Conservation (phyloP, 805 yeast genomes). For the Scheffersomyces stipitis region DNA sequence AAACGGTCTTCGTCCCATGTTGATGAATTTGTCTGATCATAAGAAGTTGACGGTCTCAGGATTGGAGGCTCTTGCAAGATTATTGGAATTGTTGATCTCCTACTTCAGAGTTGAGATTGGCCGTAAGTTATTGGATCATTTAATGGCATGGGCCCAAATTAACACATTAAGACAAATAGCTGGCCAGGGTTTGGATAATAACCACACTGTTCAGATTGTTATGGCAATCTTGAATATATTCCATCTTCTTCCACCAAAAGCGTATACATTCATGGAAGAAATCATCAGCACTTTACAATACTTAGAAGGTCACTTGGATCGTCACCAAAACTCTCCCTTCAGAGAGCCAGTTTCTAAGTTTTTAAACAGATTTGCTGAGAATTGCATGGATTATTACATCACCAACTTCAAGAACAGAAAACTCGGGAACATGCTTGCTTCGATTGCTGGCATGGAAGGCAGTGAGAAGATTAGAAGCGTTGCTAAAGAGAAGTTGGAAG, state of each 20-base stretch:
- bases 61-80: constrained; percentile 83
- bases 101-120: constrained; percentile 98
- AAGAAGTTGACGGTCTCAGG: constrained; percentile 87
- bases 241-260: constrained; percentile 88
- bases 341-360: constrained; percentile 87
- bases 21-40: constrained; percentile 92
- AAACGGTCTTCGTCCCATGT: constrained; percentile 91
- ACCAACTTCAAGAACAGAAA: constrained; percentile 63
- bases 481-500: constrained; percentile 52
- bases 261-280: constrained; percentile 88
- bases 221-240: constrained; percentile 89
- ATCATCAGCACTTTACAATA: constrained; percentile 72
- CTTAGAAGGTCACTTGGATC: constrained; percentile 78
- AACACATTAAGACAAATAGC: constrained; percentile 72
- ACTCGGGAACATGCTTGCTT: constrained; percentile 66
- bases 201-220: constrained; percentile 81
- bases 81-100: constrained; percentile 82
- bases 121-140: constrained; percentile 83
- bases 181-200: constrained; percentile 74
- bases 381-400: constrained; percentile 68
- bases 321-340: constrained; percentile 86
- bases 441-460: constrained; percentile 55
- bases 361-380: constrained; percentile 75
- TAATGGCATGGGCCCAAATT: constrained; percentile 95
- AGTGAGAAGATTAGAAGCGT: constrained; percentile 57